Percentiles rank a stretch among this genome's conserved stretches.
Conservation (phyloP, 2,329 filamentous ascomycete species). For the Cladosporium sp. region DNA sequence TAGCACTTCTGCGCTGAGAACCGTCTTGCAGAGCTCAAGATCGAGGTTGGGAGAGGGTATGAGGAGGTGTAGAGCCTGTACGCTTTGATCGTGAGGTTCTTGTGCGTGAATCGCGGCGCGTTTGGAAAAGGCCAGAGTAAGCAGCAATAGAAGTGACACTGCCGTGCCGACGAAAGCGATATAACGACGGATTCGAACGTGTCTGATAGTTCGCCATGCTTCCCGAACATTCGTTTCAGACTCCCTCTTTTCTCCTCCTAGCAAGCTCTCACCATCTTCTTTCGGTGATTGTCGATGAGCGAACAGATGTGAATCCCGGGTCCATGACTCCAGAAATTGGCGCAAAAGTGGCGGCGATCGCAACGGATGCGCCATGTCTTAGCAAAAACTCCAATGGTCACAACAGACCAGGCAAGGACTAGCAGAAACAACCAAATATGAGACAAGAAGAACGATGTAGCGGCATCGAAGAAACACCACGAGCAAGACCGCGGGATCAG, state of each 20-base stretch:
- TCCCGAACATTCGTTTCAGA: neutral
- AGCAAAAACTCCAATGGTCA: too few species aligned
- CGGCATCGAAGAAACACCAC: too few species aligned
- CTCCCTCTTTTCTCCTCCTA: neutral
- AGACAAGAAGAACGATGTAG: too few species aligned
- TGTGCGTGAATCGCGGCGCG: too few species aligned
- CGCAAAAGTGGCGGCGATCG: too few species aligned
- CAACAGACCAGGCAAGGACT: too few species aligned
- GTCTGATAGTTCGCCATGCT: neutral
- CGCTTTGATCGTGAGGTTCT: neutral
- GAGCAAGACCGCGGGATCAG: too few species aligned
- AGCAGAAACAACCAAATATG: too few species aligned
- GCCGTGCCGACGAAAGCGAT: neutral
- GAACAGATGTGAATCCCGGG: too few species aligned
- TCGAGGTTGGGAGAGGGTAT: neutral
- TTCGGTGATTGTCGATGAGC: too few species aligned
- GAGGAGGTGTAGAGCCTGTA: constrained; percentile 8
- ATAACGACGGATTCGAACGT: neutral
- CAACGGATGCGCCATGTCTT: too few species aligned
- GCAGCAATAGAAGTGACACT: neutral
- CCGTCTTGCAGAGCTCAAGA: constrained; percentile 10
- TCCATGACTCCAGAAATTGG: too few species aligned
- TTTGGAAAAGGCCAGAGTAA: neutral
- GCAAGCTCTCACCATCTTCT: neutral
- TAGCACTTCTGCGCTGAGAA: constrained; percentile 12